Conservation (phyloP, 495 filamentous ascomycete species). For the Lentithecium fluviatile region DNA sequence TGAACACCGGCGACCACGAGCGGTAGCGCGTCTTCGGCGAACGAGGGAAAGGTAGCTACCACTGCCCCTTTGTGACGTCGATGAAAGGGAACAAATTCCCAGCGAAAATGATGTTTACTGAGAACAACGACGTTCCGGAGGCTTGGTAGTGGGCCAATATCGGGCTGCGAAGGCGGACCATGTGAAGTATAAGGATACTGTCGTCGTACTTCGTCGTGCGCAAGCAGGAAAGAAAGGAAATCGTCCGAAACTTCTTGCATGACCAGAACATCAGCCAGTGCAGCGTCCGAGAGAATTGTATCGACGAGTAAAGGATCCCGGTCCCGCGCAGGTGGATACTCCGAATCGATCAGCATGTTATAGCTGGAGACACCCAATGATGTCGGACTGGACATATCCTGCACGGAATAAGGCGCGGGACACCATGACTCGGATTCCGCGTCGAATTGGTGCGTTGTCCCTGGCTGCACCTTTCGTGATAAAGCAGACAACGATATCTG, state of each 20-base stretch:
- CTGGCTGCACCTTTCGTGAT: conserved; percentile 8
- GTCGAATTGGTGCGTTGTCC: conserved; percentile 20
- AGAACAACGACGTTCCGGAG: conserved; percentile 56
- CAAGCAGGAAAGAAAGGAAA: conserved; percentile 54
- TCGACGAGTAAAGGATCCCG: conserved; percentile 52
- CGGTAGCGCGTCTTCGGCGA: conserved; percentile 35
- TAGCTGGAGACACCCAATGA: conserved; percentile 52
- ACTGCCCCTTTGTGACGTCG: conserved; percentile 53
- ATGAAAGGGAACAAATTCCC: conserved; percentile 49
- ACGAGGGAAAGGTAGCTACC: conserved; percentile 44
- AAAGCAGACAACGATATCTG: not conserved
- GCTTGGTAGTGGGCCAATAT: conserved; percentile 52
- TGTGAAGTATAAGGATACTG: conserved; percentile 53
- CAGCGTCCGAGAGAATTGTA: conserved; percentile 44
- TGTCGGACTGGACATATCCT: conserved; percentile 13
- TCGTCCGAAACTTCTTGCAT: conserved; percentile 60
- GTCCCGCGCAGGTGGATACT: conserved; percentile 47
- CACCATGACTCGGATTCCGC: not conserved
- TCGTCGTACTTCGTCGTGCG: conserved; percentile 45
- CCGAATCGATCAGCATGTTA: conserved; percentile 57
- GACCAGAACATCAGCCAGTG: conserved; percentile 50
- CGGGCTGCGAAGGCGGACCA: conserved; percentile 49
- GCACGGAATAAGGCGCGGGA: not conserved
- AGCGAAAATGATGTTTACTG: conserved; percentile 51
- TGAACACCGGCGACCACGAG: conserved; percentile 54